These are phyloP conservation scores for Coprinopsis marcescibilis DNA, from an alignment of 768 basidiomycete species.

Conservation along the genomic window DNA sequence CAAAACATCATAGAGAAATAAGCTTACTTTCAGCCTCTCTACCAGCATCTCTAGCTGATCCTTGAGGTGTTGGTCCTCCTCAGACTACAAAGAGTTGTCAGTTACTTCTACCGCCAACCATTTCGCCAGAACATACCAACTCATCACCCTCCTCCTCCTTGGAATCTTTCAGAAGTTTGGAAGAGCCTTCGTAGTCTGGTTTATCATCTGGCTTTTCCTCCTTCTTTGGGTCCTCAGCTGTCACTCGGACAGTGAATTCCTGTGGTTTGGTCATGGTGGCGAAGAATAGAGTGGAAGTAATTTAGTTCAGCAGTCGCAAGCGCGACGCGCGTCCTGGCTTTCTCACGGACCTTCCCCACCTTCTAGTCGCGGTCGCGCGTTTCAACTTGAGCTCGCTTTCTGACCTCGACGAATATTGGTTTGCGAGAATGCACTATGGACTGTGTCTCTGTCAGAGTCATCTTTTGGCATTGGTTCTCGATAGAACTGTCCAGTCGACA, in stretches of 20 bases:
- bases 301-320: conserved; percentile 18
- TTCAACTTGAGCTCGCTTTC: neutral
- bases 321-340: conserved; percentile 49
- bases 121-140: conserved; percentile 51
- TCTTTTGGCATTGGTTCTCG: too few species aligned
- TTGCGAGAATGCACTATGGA: too few species aligned
- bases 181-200: conserved; percentile 36
- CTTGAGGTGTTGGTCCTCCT: conserved; percentile 92
- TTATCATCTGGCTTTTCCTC: conserved; percentile 48
- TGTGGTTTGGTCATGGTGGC: conserved; percentile 52
- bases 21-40: conserved; percentile 79
- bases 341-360: conserved; percentile 23
- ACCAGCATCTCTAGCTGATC: conserved; percentile 96
- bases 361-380: neutral
- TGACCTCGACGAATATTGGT: too few species aligned
- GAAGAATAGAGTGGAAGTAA: conserved; percentile 10
- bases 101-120: neutral
- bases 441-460: too few species aligned
- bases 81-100: conserved; percentile 51
- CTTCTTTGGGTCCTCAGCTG: conserved; percentile 71
- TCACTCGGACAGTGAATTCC: conserved; percentile 56
- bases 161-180: conserved; percentile 44
- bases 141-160: conserved; percentile 67
- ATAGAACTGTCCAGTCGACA: too few species aligned
- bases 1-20: neutral